Evolutionary conservation across 306 rosid species (phyloP), one percentile per base, ranked within the genome.

Genomic region (Leucaena leucocephala): DNA sequence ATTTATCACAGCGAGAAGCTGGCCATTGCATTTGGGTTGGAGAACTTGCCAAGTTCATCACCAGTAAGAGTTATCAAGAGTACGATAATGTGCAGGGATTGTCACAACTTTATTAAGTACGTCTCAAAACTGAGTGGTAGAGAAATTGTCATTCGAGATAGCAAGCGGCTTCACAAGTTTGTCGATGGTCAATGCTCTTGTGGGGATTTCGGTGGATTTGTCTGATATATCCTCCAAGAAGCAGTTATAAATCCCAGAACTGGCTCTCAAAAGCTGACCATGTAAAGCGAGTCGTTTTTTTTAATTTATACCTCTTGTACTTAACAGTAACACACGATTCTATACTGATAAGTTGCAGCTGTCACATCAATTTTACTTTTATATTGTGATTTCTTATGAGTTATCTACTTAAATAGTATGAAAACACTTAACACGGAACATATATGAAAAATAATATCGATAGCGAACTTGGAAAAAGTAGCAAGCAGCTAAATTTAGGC

Each of bases 1-100:
- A 49, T 75, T 73, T 85, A 87, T 87, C 97, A 95, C 59, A 90
- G 98, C 27, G 98, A 92, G 85, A 90, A 86, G 84, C 82, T 95
- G 68, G 98, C 97, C 17, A 70, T 92, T 81, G 82, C 94, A 55
- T 92, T 87, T 77, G 97, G 91, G 38, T 85, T 95, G 82, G 58
- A 85, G 82, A 95, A 90, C 76, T 78, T 82, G 39, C 91, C 92
- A 7, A 84, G 76, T 68, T 72, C 86, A 61, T 85, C 85, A 4
- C 87, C 90, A 27, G 49, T 95, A 52, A 86, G 91, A 80, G 86
- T 95, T 70, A 85, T 81, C 75, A 95, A 95, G 87, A 91, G 83
- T 77, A 82, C 90, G 76, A 75, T 79, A 67, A 92, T 95, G 92
- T 88, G 92, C 85, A 88, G 87, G 78, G 98, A 91, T 84, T 81